Base-by-base conservation (phyloP, 2,329 filamentous ascomycete genomes). In the Fusarium clavum region DNA sequence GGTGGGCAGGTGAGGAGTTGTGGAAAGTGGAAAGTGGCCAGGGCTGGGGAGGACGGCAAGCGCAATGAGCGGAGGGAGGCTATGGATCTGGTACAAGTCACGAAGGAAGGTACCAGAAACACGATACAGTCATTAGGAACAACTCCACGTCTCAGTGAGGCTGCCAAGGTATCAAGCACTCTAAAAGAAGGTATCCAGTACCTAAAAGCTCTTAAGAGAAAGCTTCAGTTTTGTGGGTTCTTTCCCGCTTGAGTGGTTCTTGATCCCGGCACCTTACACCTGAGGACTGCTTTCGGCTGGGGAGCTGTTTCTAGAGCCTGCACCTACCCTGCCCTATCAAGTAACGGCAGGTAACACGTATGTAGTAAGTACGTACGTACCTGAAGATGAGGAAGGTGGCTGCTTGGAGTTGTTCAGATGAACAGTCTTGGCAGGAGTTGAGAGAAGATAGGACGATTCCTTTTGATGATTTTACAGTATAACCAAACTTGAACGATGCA, bases 1-100 rank as follows among this genome's bases (percentile, higher is more conserved):
- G 64, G 69, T 68, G 70, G 67, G 73, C 61, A 73, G 48, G 70
- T 60, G 71, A 63, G 57, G 61, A 72, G 70, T 72, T 67, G 66
- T 67, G 73, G 69, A 75, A 71, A 72, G 71, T 67, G 69, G 69
- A 73, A 75, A 66, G 71, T 72, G 73, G 66, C 68, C 73, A 75
- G 73, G 73, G 71, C 71, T 74, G 49, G 63, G 67, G 71, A 58
- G 61, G 53, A 48, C 56, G 64, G 73, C 60, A 74, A 60, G 71
- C 67, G 53, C 62, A 51, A 67, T 57, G 57, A 54, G 66, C 54
- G 63, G 68, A 70, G 59, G 59, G 56, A 59, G 51, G 59, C 34
- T 56, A 40, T 40, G 34, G 48, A 24, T 52, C 30, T 54, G 56
- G 68, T 68, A 71, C 58, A 70, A 38, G 68, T 61, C 55, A 70